These are phyloP conservation scores for Chalciporus sphaerocephalus DNA, from an alignment of 768 basidiomycete genomes.

Conservation along the genomic window DNA sequence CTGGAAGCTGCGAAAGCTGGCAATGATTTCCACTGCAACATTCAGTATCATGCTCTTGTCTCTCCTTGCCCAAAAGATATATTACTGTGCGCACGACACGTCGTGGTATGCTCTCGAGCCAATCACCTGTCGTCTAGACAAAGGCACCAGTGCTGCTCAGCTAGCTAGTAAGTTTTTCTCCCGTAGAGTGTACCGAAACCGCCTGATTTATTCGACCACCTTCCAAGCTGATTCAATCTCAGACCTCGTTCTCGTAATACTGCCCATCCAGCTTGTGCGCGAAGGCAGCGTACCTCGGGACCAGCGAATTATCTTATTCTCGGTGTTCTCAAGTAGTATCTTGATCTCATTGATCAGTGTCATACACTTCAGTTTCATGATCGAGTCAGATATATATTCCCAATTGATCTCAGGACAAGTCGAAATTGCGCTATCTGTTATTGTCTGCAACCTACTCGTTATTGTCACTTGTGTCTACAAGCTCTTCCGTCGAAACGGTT, in stretches of 20 bases:
- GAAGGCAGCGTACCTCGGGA: constrained; percentile 4
- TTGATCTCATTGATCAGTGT: constrained; percentile 6
- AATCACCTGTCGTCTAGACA: constrained; percentile 3
- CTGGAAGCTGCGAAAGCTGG: constrained; percentile 1
- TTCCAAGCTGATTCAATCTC: constrained; percentile 3
- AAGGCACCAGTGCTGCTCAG: no score
- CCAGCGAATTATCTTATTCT: constrained; percentile 5
- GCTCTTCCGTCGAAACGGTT: constrained; percentile 1
- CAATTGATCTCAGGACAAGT: constrained; percentile 6
- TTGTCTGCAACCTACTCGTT: constrained; percentile 7
- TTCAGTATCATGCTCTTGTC: constrained; percentile 2
- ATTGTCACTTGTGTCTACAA: constrained; percentile 5
- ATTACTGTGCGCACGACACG: constrained; percentile 3
- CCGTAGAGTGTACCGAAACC: background rate
- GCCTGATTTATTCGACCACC: background rate
- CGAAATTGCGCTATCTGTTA: constrained; percentile 6
- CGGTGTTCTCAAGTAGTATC: constrained; percentile 9
- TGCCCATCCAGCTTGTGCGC: constrained; percentile 6
- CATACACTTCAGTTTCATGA: constrained; percentile 4
- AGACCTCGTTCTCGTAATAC: constrained; percentile 1
- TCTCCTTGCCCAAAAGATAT: constrained; percentile 5
- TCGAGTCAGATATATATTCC: constrained; percentile 1
- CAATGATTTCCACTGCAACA: background rate
- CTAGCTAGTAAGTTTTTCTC: constrained; percentile 4
- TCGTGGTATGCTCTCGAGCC: no score